Conservation (phyloP, 768 basidiomycete genomes). For the Pleurotus tuoliensis region DNA sequence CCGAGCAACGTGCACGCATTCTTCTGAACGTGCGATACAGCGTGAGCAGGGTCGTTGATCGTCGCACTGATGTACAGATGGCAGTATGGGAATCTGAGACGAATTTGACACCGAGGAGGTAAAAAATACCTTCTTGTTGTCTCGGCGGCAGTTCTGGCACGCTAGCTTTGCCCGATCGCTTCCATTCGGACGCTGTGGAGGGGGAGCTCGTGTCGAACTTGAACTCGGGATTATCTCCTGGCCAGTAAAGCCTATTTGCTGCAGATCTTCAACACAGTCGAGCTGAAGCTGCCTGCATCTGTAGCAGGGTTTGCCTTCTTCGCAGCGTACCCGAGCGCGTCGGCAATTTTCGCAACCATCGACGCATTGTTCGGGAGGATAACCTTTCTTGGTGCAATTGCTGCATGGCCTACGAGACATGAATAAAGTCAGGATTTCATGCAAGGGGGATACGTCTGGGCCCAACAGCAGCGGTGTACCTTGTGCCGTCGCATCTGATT, state of each 20-base stretch:
- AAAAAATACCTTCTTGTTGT: constrained; percentile 54
- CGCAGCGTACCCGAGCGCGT: constrained; percentile 53
- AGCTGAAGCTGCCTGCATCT: constrained; percentile 49
- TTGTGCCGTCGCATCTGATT: constrained; percentile 54
- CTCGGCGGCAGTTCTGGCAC: constrained; percentile 56
- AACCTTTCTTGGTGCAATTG: constrained; percentile 54
- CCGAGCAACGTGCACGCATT: constrained; percentile 53
- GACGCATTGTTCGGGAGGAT: constrained; percentile 47
- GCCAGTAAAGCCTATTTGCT: constrained; percentile 17
- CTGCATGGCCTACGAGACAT: constrained; percentile 45
- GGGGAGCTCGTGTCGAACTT: constrained; percentile 17
- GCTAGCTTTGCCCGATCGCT: constrained; percentile 55
- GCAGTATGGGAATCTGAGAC: constrained; percentile 6
- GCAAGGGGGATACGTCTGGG: constrained; percentile 1
- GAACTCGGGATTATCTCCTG: constrained; percentile 16
- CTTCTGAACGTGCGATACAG: constrained; percentile 49
- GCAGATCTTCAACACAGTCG: constrained; percentile 44
- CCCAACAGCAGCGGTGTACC: constrained; percentile 28
- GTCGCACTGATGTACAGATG: constrained; percentile 42
- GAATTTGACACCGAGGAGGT: not conserved
- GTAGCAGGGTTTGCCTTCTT: constrained; percentile 44
- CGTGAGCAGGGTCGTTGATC: constrained; percentile 60
- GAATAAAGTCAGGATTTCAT: not conserved
- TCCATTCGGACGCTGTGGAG: constrained; percentile 24
- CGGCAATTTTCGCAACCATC: constrained; percentile 63